These are phyloP conservation scores for Pseudogymnoascus sp. DNA, from an alignment of 2,329 filamentous ascomycete species.

Conservation along the genomic window DNA sequence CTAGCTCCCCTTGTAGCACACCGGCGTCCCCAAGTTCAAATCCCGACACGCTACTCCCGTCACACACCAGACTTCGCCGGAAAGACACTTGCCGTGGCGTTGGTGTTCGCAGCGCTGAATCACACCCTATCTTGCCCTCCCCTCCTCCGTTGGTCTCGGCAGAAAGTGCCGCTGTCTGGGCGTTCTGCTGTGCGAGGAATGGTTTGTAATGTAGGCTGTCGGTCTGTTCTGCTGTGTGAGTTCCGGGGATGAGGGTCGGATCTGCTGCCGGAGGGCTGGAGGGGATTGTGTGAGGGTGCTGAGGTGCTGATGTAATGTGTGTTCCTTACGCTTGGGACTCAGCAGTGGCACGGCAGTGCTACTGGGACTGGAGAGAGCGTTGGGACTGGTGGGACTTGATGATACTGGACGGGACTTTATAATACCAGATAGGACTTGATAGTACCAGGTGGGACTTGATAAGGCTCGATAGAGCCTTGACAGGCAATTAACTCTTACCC, in stretches of 20 bases:
- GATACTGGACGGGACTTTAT: not conserved
- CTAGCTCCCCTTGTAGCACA: not conserved
- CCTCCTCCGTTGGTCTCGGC: not conserved
- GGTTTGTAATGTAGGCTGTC: not conserved
- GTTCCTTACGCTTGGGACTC: not conserved
- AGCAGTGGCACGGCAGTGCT: not conserved
- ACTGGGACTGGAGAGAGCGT: not conserved
- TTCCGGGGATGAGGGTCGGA: not conserved
- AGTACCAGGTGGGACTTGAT: not conserved
- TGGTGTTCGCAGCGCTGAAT: not conserved
- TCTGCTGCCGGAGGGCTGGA: not conserved
- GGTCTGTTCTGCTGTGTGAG: not conserved
- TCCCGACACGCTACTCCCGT: not conserved
- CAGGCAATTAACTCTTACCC: not conserved
- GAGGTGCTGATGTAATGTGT: not conserved
- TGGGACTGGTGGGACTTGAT: not conserved
- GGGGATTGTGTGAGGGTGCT: not conserved
- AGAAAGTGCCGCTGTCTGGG: not conserved
- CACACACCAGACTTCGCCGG: not conserved
- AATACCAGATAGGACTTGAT: not conserved
- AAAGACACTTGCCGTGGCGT: not conserved
- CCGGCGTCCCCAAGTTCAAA: not conserved
- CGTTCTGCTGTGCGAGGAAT: not conserved
- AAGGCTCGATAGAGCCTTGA: not conserved
- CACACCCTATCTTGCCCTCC: not conserved